phyloP scores from a whole-genome alignment of 805 yeast genomes.

The Starmerella asiatica region DNA sequence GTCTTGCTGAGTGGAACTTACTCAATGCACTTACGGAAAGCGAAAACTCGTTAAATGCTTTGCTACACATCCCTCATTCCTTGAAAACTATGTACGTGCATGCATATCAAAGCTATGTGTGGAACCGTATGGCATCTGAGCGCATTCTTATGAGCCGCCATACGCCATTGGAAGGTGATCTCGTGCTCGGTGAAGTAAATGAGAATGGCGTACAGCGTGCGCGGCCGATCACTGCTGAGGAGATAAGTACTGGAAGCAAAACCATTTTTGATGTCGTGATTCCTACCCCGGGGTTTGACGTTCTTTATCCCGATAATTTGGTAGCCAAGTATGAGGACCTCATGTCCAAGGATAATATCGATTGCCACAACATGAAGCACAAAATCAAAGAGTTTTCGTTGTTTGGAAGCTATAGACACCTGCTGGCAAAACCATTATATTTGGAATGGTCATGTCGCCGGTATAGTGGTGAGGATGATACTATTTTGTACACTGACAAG shows the following conservation, averaged over 20 bases:
- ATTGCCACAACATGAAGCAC: constrained; percentile 75
- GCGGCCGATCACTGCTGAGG: constrained; percentile 60
- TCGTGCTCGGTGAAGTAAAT: constrained; percentile 21
- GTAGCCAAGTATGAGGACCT: constrained; percentile 51
- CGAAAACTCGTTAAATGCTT: constrained; percentile 52
- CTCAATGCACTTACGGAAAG: constrained; percentile 45
- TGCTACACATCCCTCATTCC: constrained; percentile 84
- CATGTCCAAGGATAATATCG: constrained; percentile 68
- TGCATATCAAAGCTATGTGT: constrained; percentile 90
- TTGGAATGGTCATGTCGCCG: constrained; percentile 49
- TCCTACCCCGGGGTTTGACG: constrained; percentile 95
- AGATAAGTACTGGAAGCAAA: constrained; percentile 43
- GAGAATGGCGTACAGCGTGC: constrained; percentile 51
- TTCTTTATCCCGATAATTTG: constrained; percentile 65
- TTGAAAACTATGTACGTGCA: constrained; percentile 90
- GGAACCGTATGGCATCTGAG: constrained; percentile 78
- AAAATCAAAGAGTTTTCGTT: constrained; percentile 78
- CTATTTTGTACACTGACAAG: constrained; percentile 67
- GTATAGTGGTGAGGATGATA: constrained; percentile 53
- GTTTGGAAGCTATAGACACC: constrained; percentile 74
- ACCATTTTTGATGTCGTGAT: constrained; percentile 72
- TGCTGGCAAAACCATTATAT: constrained; percentile 52
- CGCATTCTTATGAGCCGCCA: constrained; percentile 48
- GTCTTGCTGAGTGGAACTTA: constrained; percentile 71
- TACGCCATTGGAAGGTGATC: constrained; percentile 15